phyloP scores from a whole-genome alignment of 2,329 filamentous ascomycete species.

The Cryphonectria carpinicola region DNA sequence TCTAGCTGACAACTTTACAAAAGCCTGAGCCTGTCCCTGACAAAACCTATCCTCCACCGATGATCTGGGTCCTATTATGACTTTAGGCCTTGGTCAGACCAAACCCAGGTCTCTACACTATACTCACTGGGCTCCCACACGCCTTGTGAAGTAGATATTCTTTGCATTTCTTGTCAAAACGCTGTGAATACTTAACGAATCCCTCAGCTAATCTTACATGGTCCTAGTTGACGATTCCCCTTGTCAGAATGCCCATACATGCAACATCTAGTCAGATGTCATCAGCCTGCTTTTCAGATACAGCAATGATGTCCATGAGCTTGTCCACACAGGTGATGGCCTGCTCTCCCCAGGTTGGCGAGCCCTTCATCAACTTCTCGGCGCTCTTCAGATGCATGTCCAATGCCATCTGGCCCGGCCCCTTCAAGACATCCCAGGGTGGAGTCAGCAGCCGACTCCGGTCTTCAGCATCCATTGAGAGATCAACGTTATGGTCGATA shows the following conservation, averaged over 20 bases:
- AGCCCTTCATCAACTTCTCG: slow-evolving; percentile 29
- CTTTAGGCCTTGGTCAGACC: background rate
- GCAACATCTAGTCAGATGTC: background rate
- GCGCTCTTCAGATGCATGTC: slow-evolving; percentile 39
- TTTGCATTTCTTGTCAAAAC: background rate
- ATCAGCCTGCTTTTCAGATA: background rate
- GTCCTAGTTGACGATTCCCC: background rate
- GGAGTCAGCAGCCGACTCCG: slow-evolving; percentile 23
- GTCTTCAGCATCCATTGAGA: slow-evolving; percentile 4
- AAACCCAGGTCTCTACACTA: background rate
- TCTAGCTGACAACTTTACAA: background rate
- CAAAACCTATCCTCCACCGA: background rate
- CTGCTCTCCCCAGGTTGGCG: slow-evolving; percentile 23
- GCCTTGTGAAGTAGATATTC: background rate
- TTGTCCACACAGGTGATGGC: slow-evolving; percentile 2
- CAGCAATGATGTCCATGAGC: slow-evolving; percentile 6
- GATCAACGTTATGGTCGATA: slow-evolving; percentile 32
- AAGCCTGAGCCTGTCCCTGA: background rate
- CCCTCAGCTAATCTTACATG: background rate
- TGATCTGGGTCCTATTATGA: background rate
- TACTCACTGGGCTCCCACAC: background rate
- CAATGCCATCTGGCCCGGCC: slow-evolving; percentile 36
- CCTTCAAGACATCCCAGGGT: slow-evolving; percentile 30
- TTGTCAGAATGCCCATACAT: background rate
- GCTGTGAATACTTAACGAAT: background rate